Evolutionary conservation across 495 filamentous ascomycete genomes (phyloP).

Genomic region (Jackrogersella minutella): DNA sequence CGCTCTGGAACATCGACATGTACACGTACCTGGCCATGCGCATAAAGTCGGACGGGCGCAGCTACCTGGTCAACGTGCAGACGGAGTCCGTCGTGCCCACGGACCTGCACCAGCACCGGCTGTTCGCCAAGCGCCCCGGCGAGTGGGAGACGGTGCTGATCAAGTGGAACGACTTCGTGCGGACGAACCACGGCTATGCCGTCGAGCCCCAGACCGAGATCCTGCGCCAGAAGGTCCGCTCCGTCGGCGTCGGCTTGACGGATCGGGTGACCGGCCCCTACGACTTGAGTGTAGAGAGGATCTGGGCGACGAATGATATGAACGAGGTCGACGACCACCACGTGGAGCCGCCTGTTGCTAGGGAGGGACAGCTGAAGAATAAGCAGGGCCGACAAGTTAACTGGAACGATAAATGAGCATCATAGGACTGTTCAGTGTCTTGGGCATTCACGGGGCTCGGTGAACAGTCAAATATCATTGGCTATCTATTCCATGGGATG

Average conservation of each 20-base stretch:
- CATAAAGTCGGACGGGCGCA: constrained; percentile 88
- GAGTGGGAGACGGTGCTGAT: constrained; percentile 94
- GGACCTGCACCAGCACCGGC: constrained; percentile 92
- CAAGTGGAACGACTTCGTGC: constrained; percentile 89
- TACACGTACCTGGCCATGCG: constrained; percentile 88
- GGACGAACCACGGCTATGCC: constrained; percentile 89
- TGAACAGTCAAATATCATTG: not conserved
- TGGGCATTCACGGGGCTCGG: not conserved
- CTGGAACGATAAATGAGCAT: constrained; percentile 51
- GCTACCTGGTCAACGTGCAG: constrained; percentile 95
- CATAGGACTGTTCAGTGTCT: not conserved
- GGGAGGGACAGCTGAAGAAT: constrained; percentile 54
- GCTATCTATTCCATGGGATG: not conserved
- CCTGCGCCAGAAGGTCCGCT: constrained; percentile 81
- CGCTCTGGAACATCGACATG: constrained; percentile 86
- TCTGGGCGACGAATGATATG: constrained; percentile 79
- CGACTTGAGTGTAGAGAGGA: constrained; percentile 79
- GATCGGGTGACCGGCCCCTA: constrained; percentile 88
- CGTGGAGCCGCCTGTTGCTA: constrained; percentile 13
- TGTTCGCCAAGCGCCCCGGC: constrained; percentile 81
- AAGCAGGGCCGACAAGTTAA: constrained; percentile 56
- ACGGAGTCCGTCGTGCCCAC: constrained; percentile 91
- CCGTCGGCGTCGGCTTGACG: constrained; percentile 85
- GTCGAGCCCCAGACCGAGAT: constrained; percentile 92
- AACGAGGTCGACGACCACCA: constrained; percentile 50